Base-by-base conservation (phyloP, 257 asterid genomes). In the Echites panduratus region DNA sequence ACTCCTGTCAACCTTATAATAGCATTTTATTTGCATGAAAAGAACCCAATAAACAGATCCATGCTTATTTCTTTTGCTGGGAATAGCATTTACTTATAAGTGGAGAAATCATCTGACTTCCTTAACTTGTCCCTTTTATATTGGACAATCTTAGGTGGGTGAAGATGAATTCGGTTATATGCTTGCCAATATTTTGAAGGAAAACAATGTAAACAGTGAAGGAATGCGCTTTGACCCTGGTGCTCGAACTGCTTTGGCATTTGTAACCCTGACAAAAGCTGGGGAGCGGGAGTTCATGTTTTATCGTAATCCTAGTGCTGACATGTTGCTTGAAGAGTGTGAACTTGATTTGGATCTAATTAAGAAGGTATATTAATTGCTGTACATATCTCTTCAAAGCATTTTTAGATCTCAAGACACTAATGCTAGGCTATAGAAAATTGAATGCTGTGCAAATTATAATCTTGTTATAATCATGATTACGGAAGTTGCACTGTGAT, bases 221-320 rank as follows among this genome's bases (percentile, higher is more conserved):
- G 98, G 98, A 43, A 89, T 95, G 96, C 86, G 98, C 76, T 95
- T 95, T 74, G 99, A 95, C 77, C 90, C 98, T 0, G 97, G 96
- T 72, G 99, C 99, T 75, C 93, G 99, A 52, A 95, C 98, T 66
- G 99, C 99, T 79, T 80, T 95, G 78, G 99, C 98, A 12, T 95
- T 95, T 70, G 98, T 95, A 64, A 95, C 98, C 35, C 89, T 95
- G 73, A 87, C 90, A 83, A 90, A 87, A 41, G 97, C 92, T 73
- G 99, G 99, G 75, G 99, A 95, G 70, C 96, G 98, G 0, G 99
- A 95, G 70, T 95, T 95, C 89, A 95, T 95, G 98, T 95, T 95
- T 74, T 95, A 92, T 44, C 97, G 98, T 73, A 95, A 95, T 74
- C 99, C 99, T 48, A 95, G 98, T 81, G 99, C 99, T 53, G 99